Base-by-base conservation (phyloP, 352 stramenopile genomes). In the Pythium rishiriense region DNA sequence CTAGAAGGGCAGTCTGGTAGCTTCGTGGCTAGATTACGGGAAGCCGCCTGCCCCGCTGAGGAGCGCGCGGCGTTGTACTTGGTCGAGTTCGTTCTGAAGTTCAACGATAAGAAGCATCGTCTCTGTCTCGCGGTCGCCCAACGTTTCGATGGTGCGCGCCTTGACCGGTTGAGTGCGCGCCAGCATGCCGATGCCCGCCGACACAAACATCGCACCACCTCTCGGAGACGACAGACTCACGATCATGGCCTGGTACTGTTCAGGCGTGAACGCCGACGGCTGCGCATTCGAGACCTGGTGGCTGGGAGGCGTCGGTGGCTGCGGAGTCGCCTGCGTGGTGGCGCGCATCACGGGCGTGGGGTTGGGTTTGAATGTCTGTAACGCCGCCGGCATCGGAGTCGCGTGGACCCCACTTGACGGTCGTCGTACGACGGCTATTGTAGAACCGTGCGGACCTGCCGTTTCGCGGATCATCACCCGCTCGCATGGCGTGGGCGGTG, bases 191-290 rank as follows among this genome's bases (percentile, higher is more conserved):
- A 55, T 10, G 5, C 21, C 56, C 8, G 43, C 33, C 33, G 56
- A 31, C 9, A 54, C 24, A 19, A 49, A 56, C n/a, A 56, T 19
- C 15, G 24, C 43, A 7, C 28, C 43, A n/a, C n/a, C n/a, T n/a
- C n/a, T n/a, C n/a, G n/a, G 11, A 19, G 26, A 47, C 17, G 43
- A 54, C 28, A 63, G 31, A 14, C 33, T 47, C 17, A 24, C 4
- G 28, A 63, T 51, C 56, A 55, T 63, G 7, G 19, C 17, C n/a
- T 63, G 28, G 56, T 63, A 63, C 43, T 55, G 29, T 12, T 43
- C 29, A n/a, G 22, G 21, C 15, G 24, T 31, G 24, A 60, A 19
- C 37, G 11, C n/a, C n/a, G n/a, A 12, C 37, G 37, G n/a, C n/a
- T n/a, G n/a, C n/a, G n/a, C n/a, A n/a, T n/a, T n/a, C n/a, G n/a